Evolutionary conservation across 176 grass and related monocot genomes (phyloP), one percentile per base, ranked within the genome.

Genomic region (Phoenix dactylifera): DNA sequence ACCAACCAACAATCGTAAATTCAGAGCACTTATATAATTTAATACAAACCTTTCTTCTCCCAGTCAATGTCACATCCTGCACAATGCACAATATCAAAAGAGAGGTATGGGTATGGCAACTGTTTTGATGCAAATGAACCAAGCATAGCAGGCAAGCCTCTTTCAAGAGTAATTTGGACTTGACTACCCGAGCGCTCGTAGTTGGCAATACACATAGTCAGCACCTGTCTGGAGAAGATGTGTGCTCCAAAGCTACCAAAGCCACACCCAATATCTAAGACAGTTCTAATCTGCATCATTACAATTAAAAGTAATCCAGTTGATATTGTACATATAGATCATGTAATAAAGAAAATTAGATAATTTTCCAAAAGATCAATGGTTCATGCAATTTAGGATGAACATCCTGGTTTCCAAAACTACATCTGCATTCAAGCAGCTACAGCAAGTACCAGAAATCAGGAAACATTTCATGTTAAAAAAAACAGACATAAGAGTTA

Each of bases 121-220:
- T 98, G 93, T 39, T 76, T 88, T 23, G 66, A 80, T 58, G 79
- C 70, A 82, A 98, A 98, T 24, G 93, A 98, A 72, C 84, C 84
- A 15, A 92, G 86, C 81, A 98, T 80, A 65, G 93, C 84, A 72
- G 93, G 88, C 69, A 98, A 83, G 74, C 93, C 93, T 98, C 93
- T 92, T 82, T 98, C 93, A 51, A 98, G 68, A 48, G 93, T 98
- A 51, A 98, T 71, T 85, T 98, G 88, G 52, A 98, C 93, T 80
- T 98, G 93, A 68, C 93, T 98, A 62, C 93, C 93, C 0, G 88
- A 92, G 53, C 79, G 26, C 68, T 98, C 93, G 73, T 92, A 98
- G 72, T 92, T 85, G 49, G 93, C 93, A 52, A 98, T 92, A 81
- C 93, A 98, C 85, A 92, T 86, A 18, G 93, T 98, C 76, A 98